These are phyloP conservation scores for Exophiala sideris DNA, from an alignment of 2,329 filamentous ascomycete species.

Conservation along the genomic window DNA sequence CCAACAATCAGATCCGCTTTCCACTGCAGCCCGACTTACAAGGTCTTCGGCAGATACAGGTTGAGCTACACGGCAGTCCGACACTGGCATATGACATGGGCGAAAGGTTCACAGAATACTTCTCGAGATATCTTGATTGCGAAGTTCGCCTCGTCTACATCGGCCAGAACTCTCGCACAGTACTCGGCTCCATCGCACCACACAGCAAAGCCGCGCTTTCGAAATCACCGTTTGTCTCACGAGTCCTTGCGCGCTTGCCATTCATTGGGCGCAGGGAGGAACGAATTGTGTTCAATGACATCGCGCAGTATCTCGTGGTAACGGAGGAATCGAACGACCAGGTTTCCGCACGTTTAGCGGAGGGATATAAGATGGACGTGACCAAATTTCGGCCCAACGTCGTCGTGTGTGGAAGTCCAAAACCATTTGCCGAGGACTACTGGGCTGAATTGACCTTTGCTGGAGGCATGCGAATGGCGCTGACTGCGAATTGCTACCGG, in stretches of 20 bases:
- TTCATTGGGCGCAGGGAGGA: slow-evolving; percentile 5
- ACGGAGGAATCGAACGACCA: slow-evolving; percentile 4
- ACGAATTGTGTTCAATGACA: slow-evolving; percentile 6
- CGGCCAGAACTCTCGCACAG: neutral
- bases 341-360: slow-evolving; percentile 20
- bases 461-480: neutral
- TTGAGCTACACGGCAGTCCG: slow-evolving; percentile 5
- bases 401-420: slow-evolving; percentile 25
- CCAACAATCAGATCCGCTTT: neutral
- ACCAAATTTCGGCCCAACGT: slow-evolving; percentile 33
- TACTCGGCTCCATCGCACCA: slow-evolving; percentile 7
- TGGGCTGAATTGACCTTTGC: slow-evolving; percentile 28
- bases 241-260: neutral
- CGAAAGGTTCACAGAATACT: neutral
- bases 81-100: slow-evolving; percentile 11
- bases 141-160: slow-evolving; percentile 6
- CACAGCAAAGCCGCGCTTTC: slow-evolving; percentile 5
- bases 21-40: slow-evolving; percentile 1
- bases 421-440: slow-evolving; percentile 31
- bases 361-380: slow-evolving; percentile 28
- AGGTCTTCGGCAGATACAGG: neutral
- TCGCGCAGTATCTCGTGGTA: slow-evolving; percentile 10
- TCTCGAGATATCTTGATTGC: neutral
- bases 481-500: slow-evolving; percentile 26
- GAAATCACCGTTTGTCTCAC: slow-evolving; percentile 8